phyloP scores from a whole-genome alignment of 2,329 filamentous ascomycete species.

The Diaporthe sp. region DNA sequence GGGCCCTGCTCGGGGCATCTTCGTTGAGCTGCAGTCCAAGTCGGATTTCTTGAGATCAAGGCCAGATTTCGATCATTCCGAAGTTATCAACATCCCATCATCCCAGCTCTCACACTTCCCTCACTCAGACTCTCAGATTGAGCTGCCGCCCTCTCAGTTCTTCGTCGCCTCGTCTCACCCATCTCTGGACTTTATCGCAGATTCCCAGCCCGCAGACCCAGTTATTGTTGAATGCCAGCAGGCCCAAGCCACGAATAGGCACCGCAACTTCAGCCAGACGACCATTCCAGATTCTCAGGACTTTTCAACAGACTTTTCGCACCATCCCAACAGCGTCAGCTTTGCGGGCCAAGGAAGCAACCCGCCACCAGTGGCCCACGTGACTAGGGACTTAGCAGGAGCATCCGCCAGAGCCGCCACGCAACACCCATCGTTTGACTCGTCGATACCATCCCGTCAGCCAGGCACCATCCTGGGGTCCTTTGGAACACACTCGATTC shows the following conservation, averaged over 20 bases:
- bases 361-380: neutral
- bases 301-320: conserved; percentile 28
- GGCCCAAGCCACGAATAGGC: conserved; percentile 25
- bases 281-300: conserved; percentile 59
- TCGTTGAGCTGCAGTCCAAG: conserved; percentile 32
- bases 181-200: conserved; percentile 32
- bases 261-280: conserved; percentile 41
- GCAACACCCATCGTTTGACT: conserved; percentile 21
- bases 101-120: conserved; percentile 33
- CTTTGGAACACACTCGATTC: conserved; percentile 18
- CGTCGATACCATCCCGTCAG: conserved; percentile 32
- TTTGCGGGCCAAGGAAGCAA: neutral
- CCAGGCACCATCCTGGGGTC: conserved; percentile 31
- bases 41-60: conserved; percentile 33
- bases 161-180: conserved; percentile 33
- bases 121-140: neutral
- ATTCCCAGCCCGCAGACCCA: conserved; percentile 26
- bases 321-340: conserved; percentile 20
- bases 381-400: neutral
- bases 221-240: neutral
- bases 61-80: conserved; percentile 37
- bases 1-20: conserved; percentile 12
- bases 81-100: conserved; percentile 35
- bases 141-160: conserved; percentile 33
- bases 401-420: neutral